A percentile compares a stretch with the other conserved stretches of the same genome.
Conservation (phyloP, 768 basidiomycete species). For the Macrolepiota fuliginosa region DNA sequence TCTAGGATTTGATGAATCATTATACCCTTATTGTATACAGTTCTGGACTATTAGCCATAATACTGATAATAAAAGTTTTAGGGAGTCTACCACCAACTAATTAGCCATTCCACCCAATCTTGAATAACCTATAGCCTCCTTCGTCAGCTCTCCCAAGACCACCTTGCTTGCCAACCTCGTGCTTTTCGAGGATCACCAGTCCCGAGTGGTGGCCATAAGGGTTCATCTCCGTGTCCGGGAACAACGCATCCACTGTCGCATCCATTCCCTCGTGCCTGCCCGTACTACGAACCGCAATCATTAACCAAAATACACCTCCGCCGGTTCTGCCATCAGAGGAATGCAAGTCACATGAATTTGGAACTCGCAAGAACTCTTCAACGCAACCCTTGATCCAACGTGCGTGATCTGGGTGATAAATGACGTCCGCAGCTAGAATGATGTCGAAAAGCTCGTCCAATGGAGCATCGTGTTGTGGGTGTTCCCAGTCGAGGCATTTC, state of each 20-base stretch:
- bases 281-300: slow-evolving; percentile 65
- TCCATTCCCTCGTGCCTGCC: slow-evolving; percentile 61
- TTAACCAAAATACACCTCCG: slow-evolving; percentile 67
- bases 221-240: slow-evolving; percentile 28
- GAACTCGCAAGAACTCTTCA: slow-evolving; percentile 41
- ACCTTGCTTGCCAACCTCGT: slow-evolving; percentile 45
- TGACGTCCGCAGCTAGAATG: slow-evolving; percentile 76
- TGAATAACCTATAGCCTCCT: slow-evolving; percentile 63
- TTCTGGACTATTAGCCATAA: neutral
- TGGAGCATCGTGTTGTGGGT: slow-evolving; percentile 34
- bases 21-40: neutral
- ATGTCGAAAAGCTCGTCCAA: slow-evolving; percentile 54
- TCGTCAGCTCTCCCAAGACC: slow-evolving; percentile 71
- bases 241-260: slow-evolving; percentile 53
- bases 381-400: slow-evolving; percentile 67
- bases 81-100: no score
- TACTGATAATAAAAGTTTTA: neutral
- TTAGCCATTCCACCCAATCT: slow-evolving; percentile 61
- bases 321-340: neutral
- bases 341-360: slow-evolving; percentile 9
- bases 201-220: slow-evolving; percentile 9
- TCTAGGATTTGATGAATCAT: no score
- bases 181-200: slow-evolving; percentile 46
- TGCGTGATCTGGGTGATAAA: slow-evolving; percentile 73
- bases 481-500: slow-evolving; percentile 63